These are phyloP conservation scores for Ziziphus jujuba DNA, from an alignment of 306 rosid species.

Conservation along the genomic window DNA sequence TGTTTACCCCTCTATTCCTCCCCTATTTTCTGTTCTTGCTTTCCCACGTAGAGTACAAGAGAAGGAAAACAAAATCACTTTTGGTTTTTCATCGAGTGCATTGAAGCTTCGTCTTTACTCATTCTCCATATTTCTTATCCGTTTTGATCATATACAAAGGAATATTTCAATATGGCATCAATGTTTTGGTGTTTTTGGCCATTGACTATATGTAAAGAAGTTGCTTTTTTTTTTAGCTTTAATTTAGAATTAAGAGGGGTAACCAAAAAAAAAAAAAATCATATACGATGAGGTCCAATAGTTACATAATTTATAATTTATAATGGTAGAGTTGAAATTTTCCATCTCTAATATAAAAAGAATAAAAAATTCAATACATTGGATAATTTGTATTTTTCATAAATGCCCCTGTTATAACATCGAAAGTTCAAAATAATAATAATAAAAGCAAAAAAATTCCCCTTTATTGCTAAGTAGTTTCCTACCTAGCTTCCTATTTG, in stretches of 20 bases:
- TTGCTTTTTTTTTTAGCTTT: background rate
- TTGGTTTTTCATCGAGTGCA: background rate
- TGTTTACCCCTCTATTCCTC: background rate
- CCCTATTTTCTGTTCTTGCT: background rate
- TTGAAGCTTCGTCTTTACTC: constrained; percentile 24
- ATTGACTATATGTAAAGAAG: background rate
- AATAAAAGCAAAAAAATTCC: background rate
- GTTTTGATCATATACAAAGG: background rate
- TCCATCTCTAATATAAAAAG: too few relatives aligned
- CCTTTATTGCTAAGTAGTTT: background rate
- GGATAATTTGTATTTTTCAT: background rate
- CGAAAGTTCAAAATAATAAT: background rate
- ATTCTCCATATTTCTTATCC: background rate
- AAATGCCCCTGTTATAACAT: background rate
- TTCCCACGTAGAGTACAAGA: background rate
- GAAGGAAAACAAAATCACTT: background rate
- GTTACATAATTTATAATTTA: too few relatives aligned
- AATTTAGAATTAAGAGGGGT: too few relatives aligned
- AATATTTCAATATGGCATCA: background rate
- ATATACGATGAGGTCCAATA: too few relatives aligned
- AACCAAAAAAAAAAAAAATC: too few relatives aligned
- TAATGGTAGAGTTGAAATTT: too few relatives aligned
- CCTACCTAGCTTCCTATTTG: background rate
- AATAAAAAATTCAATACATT: too few relatives aligned
- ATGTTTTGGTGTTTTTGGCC: background rate